Evolutionary conservation across 768 basidiomycete genomes (phyloP).

Genomic region (Cystofilobasidium macerans): DNA sequence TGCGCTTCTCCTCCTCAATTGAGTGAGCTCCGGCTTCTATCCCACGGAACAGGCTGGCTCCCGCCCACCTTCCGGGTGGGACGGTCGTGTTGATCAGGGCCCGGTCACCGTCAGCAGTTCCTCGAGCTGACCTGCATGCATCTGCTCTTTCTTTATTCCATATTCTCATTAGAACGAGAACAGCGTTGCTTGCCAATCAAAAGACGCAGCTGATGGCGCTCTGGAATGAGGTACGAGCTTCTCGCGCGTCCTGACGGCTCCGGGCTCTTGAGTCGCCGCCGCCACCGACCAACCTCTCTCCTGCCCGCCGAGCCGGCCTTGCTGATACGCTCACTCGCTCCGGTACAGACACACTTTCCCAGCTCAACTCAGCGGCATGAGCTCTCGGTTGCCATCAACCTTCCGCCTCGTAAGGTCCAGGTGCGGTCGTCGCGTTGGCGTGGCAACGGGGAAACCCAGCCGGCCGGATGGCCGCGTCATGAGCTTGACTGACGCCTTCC

Average conservation of each 20-base stretch:
- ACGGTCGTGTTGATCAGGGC: no score
- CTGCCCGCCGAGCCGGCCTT: no score
- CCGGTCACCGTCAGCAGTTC: background rate
- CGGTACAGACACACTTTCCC: background rate
- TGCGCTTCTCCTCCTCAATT: background rate
- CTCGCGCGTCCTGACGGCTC: background rate
- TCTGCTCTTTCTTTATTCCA: background rate
- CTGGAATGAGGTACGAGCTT: background rate
- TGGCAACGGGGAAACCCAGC: background rate
- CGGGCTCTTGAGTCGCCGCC: background rate
- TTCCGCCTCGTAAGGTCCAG: conserved; percentile 4
- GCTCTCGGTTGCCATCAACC: background rate
- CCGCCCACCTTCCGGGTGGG: no score
- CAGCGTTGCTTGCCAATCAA: background rate
- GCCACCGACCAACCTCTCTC: background rate
- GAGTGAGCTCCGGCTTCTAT: no score
- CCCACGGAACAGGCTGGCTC: no score
- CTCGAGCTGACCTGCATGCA: background rate
- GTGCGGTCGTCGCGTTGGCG: background rate
- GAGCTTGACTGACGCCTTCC: background rate
- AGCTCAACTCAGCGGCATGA: background rate
- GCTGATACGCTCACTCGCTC: background rate
- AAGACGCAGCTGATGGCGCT: conserved; percentile 4
- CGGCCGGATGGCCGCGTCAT: no score
- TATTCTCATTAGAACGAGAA: background rate